Evolutionary conservation across 2,329 filamentous ascomycete species (phyloP), one percentile per base, ranked within the genome.

Genomic region (Talaromyces sp.): DNA sequence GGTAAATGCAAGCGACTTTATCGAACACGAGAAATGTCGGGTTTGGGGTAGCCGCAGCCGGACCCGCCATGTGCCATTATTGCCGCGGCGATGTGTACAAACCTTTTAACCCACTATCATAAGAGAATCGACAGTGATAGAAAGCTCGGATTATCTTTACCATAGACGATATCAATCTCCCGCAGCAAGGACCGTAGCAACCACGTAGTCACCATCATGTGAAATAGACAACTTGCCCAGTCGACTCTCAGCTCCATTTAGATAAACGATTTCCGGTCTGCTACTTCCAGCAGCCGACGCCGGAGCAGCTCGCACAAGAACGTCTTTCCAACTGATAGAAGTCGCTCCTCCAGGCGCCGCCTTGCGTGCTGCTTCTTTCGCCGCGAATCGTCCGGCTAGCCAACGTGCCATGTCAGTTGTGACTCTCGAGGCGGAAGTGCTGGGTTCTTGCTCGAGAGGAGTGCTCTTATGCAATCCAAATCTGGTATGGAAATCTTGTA

Each of bases 171-270:
- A 39, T 55, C 59, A 50, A 5, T 28, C 36, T 0, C 64, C 68
- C 43, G 69, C 67, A 36, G 73, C 73, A 57, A 77, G 62, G 56
- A 77, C 75, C 9, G 72, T 77, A 36, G 77, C 77, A 65, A 77
- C 67, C 28, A 91, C 91, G 73, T 91, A 96, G 7, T 90, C 87
- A 1, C 84, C 86, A 71, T 97, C 92, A 70, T 97, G 92, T 66
- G 88, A 94, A 65, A 97, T 95, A 60, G 88, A 93, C 45, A 96
- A 70, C 66, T 83, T 79, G 13, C 86, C 90, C 52, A 84, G 77
- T 63, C 84, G 81, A n/a, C 74, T 75, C 51, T 63, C 66, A 40
- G 53, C 60, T 9, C 58, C 62, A 21, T 39, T 60, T 62, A 73
- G 54, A 63, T 72, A 75, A 6, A 76, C 65, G 50, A 76, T 67